These are phyloP conservation scores for Microbotryum silenes-acaulis DNA, from an alignment of 1,284 basidiomycete species.

Conservation along the genomic window DNA sequence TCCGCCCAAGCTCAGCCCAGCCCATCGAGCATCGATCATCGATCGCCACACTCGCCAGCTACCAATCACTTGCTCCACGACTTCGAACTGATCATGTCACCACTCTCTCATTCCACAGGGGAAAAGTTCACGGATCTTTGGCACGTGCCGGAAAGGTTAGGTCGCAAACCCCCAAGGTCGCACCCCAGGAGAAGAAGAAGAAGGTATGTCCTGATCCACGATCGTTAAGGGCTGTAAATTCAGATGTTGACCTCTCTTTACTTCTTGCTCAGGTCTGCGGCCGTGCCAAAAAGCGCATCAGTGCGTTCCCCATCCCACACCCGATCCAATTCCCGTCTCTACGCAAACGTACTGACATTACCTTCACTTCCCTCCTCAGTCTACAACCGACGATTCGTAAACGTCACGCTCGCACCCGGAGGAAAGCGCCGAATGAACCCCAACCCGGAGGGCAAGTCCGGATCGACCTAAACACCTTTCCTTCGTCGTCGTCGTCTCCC, in stretches of 20 bases:
- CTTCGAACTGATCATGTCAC: neutral
- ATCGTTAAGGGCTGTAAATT: too few species aligned
- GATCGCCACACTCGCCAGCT: too few species aligned
- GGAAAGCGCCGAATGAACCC: neutral
- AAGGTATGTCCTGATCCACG: neutral
- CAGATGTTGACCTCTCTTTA: neutral
- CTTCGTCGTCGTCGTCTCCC: too few species aligned
- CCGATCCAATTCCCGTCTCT: neutral
- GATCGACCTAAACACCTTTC: neutral
- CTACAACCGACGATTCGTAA: slow-evolving; percentile 5
- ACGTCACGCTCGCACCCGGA: slow-evolving; percentile 1
- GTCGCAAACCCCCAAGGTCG: slow-evolving; percentile 79
- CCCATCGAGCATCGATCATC: too few species aligned
- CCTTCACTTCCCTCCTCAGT: neutral
- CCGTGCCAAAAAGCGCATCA: slow-evolving; percentile 19
- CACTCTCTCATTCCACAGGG: slow-evolving; percentile 38
- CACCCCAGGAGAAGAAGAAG: slow-evolving; percentile 28
- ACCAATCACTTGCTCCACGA: too few species aligned
- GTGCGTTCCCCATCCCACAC: neutral
- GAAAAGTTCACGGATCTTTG: slow-evolving; percentile 92
- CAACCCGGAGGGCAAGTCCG: slow-evolving; percentile 4
- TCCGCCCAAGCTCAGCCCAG: too few species aligned
- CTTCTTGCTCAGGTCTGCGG: slow-evolving; percentile 4
- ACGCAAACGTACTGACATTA: slow-evolving; percentile 16
- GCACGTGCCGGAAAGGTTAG: slow-evolving; percentile 97